Evolutionary conservation across 139 green algal genomes (phyloP), one percentile per base, ranked within the genome.

Genomic region (Auxenochlorella protothecoides): DNA sequence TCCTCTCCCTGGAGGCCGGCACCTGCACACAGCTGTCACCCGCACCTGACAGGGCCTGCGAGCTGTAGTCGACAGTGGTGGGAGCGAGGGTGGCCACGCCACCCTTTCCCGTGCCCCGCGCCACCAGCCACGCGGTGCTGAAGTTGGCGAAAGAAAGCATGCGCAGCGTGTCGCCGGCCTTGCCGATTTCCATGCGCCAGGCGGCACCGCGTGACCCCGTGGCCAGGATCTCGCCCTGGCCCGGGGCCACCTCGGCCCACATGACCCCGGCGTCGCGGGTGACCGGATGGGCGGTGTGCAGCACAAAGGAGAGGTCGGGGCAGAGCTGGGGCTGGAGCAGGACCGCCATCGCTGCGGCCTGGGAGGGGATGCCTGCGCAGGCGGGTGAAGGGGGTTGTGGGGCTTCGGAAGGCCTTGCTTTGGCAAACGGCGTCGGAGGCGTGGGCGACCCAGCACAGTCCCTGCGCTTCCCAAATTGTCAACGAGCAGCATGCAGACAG

Each of bases 81-180:
- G 27, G 27, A 44, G 27, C 1, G 27, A 44, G 27, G 27, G 27
- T 44, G 27, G 27, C 27, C 27, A 44, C 27, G 27, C 27, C 27
- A 44, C 27, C 27, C 27, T 44, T 44, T 1, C 27, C 15, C 53
- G 51, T 27, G 11, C 8, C 27, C 55, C 76, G 16, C 2, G 68
- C 67, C 10, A 76, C 77, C 70, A 89, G 59, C n/a, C 93, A 74
- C 0, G 88, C 87, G n/a, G 83, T 63, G 55, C 82, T 92, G 78
- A 98, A 96, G 84, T 98, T 97, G 56, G 92, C 90, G 78, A 97
- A 97, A 3, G 93, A 85, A 27, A 92, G 72, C 13, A 81, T 92
- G 44, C 81, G 69, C 3, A 95, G 86, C 2, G 75, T 64, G 53
- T 84, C 83, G 15, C 72, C 79, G 53, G 56, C 53, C 71, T 96